These are phyloP conservation scores for Colletotrichum tabaci DNA, from an alignment of 2,329 filamentous ascomycete genomes.

Conservation along the genomic window DNA sequence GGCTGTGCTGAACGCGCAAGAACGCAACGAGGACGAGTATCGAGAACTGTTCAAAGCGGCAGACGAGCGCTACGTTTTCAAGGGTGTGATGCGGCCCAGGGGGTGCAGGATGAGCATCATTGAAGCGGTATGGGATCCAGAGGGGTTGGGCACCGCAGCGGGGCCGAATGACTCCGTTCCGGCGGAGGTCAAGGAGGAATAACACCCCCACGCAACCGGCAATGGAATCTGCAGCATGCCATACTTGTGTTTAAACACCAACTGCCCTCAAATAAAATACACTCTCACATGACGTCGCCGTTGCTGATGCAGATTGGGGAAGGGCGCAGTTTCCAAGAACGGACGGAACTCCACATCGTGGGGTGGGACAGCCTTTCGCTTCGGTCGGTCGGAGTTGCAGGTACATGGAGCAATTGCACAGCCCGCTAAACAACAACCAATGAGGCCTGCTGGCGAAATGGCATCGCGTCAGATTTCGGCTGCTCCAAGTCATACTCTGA, in stretches of 20 bases:
- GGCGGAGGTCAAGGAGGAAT: neutral
- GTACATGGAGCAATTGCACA: neutral
- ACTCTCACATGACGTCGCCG: neutral
- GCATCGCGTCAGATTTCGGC: slow-evolving; percentile 43
- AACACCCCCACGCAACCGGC: neutral
- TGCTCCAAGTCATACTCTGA: slow-evolving; percentile 38
- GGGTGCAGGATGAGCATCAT: slow-evolving; percentile 64
- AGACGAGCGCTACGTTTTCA: slow-evolving; percentile 60
- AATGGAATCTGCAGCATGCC: too few relatives aligned
- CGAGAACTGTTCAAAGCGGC: slow-evolving; percentile 59
- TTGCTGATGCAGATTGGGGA: neutral
- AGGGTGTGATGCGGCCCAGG: slow-evolving; percentile 57
- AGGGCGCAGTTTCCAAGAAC: neutral
- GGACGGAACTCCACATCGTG: slow-evolving; percentile 21
- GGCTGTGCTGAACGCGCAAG: slow-evolving; percentile 65
- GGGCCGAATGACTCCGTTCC: neutral
- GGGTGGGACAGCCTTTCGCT: neutral
- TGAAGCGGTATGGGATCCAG: slow-evolving; percentile 62
- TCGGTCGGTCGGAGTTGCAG: neutral
- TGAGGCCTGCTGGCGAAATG: slow-evolving; percentile 42
- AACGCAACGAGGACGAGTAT: slow-evolving; percentile 64
- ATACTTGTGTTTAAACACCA: too few relatives aligned
- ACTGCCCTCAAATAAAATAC: too few relatives aligned
- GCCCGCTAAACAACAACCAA: neutral
- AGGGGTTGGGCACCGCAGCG: slow-evolving; percentile 19